A percentile compares a stretch with the other conserved stretches of the same genome.
These are phyloP conservation scores for Theobroma grandiflorum DNA, from an alignment of 441 rosid species.

Conservation along the genomic window DNA sequence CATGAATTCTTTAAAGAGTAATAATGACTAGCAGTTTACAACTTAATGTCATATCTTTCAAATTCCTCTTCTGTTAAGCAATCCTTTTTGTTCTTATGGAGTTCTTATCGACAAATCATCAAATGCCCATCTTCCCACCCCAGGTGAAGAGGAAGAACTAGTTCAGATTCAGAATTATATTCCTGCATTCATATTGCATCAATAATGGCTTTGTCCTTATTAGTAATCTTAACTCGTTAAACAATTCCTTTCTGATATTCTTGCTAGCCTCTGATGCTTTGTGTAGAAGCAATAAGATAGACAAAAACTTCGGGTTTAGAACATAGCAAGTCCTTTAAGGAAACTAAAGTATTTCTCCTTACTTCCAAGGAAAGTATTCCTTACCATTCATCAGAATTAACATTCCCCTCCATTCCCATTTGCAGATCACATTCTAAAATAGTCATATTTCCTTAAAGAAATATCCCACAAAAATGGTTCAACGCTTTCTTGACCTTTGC, in stretches of 20 bases:
- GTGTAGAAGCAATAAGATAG: neutral
- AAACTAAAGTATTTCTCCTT: constrained; percentile 40
- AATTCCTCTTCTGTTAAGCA: neutral
- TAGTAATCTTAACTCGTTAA: neutral
- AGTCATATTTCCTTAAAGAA: neutral
- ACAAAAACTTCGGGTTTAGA: neutral
- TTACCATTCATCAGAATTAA: neutral
- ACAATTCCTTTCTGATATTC: neutral
- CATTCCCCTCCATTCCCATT: constrained; percentile 3
- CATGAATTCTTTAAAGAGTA: constrained; percentile 3
- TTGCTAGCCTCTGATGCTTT: constrained; percentile 24
- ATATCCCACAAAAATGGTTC: constrained; percentile 43
- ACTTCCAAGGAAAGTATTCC: constrained; percentile 40
- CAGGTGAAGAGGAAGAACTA: neutral
- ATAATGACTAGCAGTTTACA: neutral
- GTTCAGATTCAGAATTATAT: neutral
- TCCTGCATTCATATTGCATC: neutral
- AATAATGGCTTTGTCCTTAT: neutral
- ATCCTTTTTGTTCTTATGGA: neutral
- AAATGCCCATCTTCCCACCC: neutral
- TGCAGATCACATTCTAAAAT: constrained; percentile 10
- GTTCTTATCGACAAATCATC: neutral
- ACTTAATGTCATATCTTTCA: neutral
- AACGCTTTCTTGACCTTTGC: constrained; percentile 43
- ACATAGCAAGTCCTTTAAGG: neutral